These are phyloP conservation scores for Glycine tomentella DNA, from an alignment of 306 rosid species.

Conservation along the genomic window DNA sequence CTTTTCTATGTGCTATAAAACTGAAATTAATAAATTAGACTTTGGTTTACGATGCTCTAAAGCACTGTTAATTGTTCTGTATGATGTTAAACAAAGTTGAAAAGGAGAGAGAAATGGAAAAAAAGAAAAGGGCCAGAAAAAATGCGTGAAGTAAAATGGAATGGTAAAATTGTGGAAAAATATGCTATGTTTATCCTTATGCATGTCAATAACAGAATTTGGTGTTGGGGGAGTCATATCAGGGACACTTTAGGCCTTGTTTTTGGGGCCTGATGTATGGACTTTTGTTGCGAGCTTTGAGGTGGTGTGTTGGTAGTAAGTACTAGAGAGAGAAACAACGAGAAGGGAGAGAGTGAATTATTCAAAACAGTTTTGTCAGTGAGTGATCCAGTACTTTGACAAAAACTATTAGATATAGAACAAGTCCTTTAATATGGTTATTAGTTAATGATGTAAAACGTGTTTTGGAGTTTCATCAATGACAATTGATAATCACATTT, in stretches of 20 bases:
- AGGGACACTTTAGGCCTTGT: constrained; percentile 69
- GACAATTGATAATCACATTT: no score
- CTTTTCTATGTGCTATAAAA: neutral
- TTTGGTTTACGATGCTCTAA: neutral
- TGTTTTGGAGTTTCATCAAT: no score
- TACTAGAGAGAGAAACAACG: no score
- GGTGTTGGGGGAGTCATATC: constrained; percentile 87
- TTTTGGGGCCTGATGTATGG: constrained; percentile 37
- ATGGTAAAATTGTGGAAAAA: neutral
- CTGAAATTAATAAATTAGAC: neutral
- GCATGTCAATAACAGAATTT: constrained; percentile 77
- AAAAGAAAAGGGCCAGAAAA: neutral
- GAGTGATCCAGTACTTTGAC: no score
- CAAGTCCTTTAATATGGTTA: no score
- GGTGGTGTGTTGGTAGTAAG: no score
- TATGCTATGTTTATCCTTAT: neutral
- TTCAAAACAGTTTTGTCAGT: no score
- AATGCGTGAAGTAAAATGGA: neutral
- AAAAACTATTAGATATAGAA: no score
- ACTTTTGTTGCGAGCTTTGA: no score
- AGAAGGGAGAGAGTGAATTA: no score
- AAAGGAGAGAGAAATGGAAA: neutral
- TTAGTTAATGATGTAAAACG: no score
- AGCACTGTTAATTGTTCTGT: neutral
- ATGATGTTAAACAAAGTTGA: neutral